Evolutionary conservation across 2,329 filamentous ascomycete genomes (phyloP), one percentile per base, ranked within the genome.

Genomic region (Sclerotinia trifoliorum): DNA sequence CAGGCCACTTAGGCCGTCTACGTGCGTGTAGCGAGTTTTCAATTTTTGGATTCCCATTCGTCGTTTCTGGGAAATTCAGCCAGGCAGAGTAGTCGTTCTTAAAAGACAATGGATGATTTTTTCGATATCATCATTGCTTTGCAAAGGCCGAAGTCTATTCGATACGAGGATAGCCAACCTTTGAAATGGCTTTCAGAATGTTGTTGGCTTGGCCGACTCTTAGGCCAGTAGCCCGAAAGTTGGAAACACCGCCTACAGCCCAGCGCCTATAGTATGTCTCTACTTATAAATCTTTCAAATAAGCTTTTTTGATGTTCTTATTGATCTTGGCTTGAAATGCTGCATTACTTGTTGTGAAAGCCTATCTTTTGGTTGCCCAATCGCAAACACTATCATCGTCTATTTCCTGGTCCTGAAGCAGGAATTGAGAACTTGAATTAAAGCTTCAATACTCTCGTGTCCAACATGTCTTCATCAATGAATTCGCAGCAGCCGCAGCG

Each of bases 161-260:
- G 39, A 42, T 15, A 39, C 4, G 11, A 21, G 21, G 39, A 24
- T 5, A 24, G 10, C 21, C 54, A 57, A 24, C 13, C 24, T 57
- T 39, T 13, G 13, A 26, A 17, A 11, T 10, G 21, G 4, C 10
- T 6, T 49, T 24, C 21, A 13, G 48, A 17, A 52, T 29, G n/a
- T 52, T 52, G 24, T 6, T 52, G n/a, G 11, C 39, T 42, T 52
- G 51, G 24, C 24, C 51, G 15, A 52, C 2, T 26, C 15, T 52
- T 52, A 24, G 55, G 55, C 13, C 6, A 6, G 32, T 42, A 57
- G 35, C n/a, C 21, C 15, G 21, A 42, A 10, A 39, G 32, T 42
- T 57, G 55, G 32, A 24, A 42, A 21, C 55, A 57, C 55, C 15
- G 55, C 55, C 55, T 21, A 42, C 13, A 42, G 55, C 55, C 55